Conservation (phyloP, 179 eudicot genomes). For the Silene coronaria region DNA sequence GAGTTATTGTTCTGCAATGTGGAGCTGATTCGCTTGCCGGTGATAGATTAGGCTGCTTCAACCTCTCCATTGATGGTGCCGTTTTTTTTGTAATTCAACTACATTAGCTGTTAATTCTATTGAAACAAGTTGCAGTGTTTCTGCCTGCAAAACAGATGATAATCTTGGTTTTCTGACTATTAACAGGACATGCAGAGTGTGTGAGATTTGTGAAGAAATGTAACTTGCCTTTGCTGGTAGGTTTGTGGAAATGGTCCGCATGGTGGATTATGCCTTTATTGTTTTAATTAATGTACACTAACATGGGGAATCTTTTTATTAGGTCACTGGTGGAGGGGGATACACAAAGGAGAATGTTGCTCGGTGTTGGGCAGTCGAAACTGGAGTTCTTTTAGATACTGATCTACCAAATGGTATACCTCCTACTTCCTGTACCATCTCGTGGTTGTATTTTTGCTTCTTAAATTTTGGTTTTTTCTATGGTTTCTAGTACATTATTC, state of each 20-base stretch:
- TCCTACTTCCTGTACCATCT: slow-evolving; percentile 13
- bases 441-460: background rate
- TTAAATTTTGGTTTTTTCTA: background rate
- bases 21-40: slow-evolving; percentile 99
- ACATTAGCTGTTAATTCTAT: slow-evolving; percentile 22
- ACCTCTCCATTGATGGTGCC: slow-evolving; percentile 98
- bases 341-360: slow-evolving; percentile 99
- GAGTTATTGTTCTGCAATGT: slow-evolving; percentile 88
- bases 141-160: slow-evolving; percentile 13
- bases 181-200: slow-evolving; percentile 92
- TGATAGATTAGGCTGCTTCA: slow-evolving; percentile 95
- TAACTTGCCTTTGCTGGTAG: slow-evolving; percentile 81
- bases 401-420: slow-evolving; percentile 78
- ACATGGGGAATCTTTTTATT: slow-evolving; percentile 16
- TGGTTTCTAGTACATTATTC: background rate
- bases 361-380: slow-evolving; percentile 95
- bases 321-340: slow-evolving; percentile 99
- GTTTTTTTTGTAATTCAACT: slow-evolving; percentile 34
- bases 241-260: slow-evolving; percentile 19
- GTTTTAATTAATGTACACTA: slow-evolving; percentile 14
- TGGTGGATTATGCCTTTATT: background rate
- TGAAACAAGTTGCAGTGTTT: slow-evolving; percentile 8
- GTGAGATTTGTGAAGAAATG: slow-evolving; percentile 88
- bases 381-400: slow-evolving; percentile 77
- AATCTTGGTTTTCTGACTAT: slow-evolving; percentile 11